phyloP scores from a whole-genome alignment of 805 yeast genomes.

The Saccharomycopsis sp. region DNA sequence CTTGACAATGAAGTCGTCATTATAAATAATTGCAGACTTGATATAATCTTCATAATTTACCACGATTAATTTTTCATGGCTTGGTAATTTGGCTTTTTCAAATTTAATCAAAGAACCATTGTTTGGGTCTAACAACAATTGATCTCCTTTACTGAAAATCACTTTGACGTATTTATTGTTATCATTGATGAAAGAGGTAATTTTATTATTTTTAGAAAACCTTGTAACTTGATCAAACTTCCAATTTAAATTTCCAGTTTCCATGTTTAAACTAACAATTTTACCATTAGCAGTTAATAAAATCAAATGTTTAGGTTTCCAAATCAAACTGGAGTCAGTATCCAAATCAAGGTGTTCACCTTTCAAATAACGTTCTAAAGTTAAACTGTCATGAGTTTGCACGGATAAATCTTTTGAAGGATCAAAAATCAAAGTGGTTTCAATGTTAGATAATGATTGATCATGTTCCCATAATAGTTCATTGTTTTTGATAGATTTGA shows the following conservation, averaged over 20 bases:
- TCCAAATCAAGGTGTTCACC: neutral
- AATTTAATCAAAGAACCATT: conserved; percentile 2
- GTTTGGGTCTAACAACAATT: conserved; percentile 18
- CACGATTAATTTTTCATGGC: conserved; percentile 1
- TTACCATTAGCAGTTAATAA: conserved; percentile 31
- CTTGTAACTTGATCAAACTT: conserved; percentile 17
- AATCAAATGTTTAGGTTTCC: conserved; percentile 29
- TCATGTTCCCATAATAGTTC: conserved; percentile 32
- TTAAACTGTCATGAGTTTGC: neutral
- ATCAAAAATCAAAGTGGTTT: conserved; percentile 27
- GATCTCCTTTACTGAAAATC: conserved; percentile 23
- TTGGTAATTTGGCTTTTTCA: neutral
- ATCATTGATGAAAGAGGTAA: conserved; percentile 14
- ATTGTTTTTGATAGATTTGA: conserved; percentile 18
- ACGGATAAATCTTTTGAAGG: conserved; percentile 13
- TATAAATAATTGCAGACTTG: neutral
- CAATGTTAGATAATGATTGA: conserved; percentile 30
- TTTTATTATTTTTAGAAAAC: neutral
- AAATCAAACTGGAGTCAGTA: neutral
- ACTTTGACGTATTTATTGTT: conserved; percentile 19
- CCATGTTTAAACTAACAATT: conserved; percentile 34
- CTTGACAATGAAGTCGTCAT: neutral
- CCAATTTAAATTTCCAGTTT: conserved; percentile 34
- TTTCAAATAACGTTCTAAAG: neutral
- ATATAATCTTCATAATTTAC: conserved; percentile 7